Evolutionary conservation across 2,329 filamentous ascomycete genomes (phyloP).

Genomic region (Monilinia aucupariae): DNA sequence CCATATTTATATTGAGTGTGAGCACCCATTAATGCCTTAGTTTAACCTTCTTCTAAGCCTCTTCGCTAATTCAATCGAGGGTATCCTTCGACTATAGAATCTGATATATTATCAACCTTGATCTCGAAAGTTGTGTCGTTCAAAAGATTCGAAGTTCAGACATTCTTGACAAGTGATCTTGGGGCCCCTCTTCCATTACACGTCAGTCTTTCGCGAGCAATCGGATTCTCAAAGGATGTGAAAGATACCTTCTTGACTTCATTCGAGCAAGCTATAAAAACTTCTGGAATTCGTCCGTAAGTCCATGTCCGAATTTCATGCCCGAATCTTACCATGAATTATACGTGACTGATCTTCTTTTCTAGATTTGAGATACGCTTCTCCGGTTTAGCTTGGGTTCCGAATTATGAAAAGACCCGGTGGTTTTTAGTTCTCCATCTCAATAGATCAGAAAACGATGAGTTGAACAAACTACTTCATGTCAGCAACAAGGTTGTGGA

Average conservation of each 20-base stretch:
- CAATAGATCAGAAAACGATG: conserved; percentile 41
- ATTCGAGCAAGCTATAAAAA: conserved; percentile 43
- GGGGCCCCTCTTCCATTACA: conserved; percentile 76
- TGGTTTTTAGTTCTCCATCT: conserved; percentile 80
- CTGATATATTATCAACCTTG: conserved; percentile 43
- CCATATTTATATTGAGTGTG: conserved; percentile 91
- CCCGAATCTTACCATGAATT: background rate
- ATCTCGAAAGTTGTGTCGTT: conserved; percentile 37
- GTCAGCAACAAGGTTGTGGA: conserved; percentile 60
- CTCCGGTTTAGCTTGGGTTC: conserved; percentile 55
- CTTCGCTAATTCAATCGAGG: conserved; percentile 39
- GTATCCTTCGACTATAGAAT: conserved; percentile 48
- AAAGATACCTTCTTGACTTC: conserved; percentile 61
- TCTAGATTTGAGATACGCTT: conserved; percentile 29
- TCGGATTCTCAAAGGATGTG: conserved; percentile 67
- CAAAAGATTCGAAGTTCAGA: conserved; percentile 47
- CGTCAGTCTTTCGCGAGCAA: conserved; percentile 79
- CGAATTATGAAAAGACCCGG: conserved; percentile 61
- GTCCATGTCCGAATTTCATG: conserved; percentile 25
- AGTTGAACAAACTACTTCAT: conserved; percentile 57
- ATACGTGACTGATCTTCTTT: conserved; percentile 15
- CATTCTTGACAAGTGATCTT: conserved; percentile 71
- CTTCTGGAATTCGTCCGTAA: conserved; percentile 42
- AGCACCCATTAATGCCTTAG: conserved; percentile 33
- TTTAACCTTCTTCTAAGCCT: conserved; percentile 1